phyloP scores from a whole-genome alignment of 2,329 filamentous ascomycete species.

The Ustilaginoidea virens region DNA sequence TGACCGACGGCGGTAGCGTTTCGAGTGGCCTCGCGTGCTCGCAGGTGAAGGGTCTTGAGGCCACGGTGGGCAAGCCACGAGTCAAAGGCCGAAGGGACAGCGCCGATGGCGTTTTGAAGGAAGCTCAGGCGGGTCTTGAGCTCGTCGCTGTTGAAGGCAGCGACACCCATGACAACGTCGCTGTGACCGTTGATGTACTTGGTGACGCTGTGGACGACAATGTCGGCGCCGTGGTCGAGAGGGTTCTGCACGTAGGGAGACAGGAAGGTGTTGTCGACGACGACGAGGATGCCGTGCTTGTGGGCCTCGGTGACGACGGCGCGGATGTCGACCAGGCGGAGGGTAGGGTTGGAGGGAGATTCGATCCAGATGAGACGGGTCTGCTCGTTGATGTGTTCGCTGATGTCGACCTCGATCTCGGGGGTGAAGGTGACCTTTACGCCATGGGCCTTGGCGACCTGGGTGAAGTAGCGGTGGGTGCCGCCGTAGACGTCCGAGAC shows the following conservation, averaged over 20 bases:
- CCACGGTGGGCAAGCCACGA: slow-evolving; percentile 96
- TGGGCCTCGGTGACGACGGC: slow-evolving; percentile 74
- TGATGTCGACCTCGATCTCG: slow-evolving; percentile 77
- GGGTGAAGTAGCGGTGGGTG: slow-evolving; percentile 97
- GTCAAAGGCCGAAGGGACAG: slow-evolving; percentile 88
- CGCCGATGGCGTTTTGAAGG: slow-evolving; percentile 94
- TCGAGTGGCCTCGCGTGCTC: slow-evolving; percentile 66
- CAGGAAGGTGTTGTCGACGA: slow-evolving; percentile 99
- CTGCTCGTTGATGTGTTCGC: slow-evolving; percentile 67
- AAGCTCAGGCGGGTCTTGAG: slow-evolving; percentile 68
- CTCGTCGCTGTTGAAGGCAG: slow-evolving; percentile 79
- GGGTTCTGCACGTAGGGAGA: slow-evolving; percentile 96
- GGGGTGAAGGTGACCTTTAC: slow-evolving; percentile 91
- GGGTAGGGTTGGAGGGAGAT: slow-evolving; percentile 83
- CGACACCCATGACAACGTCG: slow-evolving; percentile 95
- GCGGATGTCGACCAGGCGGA: slow-evolving; percentile 83
- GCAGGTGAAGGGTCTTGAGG: slow-evolving; percentile 89
- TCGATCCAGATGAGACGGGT: slow-evolving; percentile 96
- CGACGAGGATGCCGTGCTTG: slow-evolving; percentile 75
- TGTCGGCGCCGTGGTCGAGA: slow-evolving; percentile 85
- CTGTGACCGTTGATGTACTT: slow-evolving; percentile 98
- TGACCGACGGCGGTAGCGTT: slow-evolving; percentile 69
- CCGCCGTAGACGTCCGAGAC: slow-evolving; percentile 97
- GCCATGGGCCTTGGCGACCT: slow-evolving; percentile 87
- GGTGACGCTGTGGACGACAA: slow-evolving; percentile 92